These are phyloP conservation scores for Coelastrella sp. DNA, from an alignment of 139 green algal genomes.

Conservation along the genomic window DNA sequence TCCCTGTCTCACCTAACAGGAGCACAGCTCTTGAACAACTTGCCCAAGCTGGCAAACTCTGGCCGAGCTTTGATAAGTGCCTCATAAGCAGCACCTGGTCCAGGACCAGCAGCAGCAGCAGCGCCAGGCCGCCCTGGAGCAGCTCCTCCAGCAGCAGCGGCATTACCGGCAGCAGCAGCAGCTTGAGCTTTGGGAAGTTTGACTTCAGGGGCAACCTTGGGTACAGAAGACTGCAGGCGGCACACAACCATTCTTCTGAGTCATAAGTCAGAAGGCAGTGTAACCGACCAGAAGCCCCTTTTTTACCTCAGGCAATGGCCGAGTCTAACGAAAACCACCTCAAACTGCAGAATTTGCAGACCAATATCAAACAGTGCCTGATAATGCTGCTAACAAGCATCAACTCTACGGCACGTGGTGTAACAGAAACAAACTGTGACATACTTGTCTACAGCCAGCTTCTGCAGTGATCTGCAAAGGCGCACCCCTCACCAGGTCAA, in stretches of 20 bases:
- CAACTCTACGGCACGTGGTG: no score
- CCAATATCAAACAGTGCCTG: no score
- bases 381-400: no score
- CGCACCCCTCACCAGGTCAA: conserved; percentile 85
- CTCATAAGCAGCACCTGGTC: conserved; percentile 43
- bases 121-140: conserved; percentile 18
- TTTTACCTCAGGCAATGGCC: no score
- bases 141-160: conserved; percentile 40
- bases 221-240: conserved; percentile 51
- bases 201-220: conserved; percentile 46
- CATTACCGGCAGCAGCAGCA: conserved; percentile 6
- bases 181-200: conserved; percentile 4
- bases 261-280: no score
- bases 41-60: conserved; percentile 82
- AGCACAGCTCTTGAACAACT: conserved; percentile 91
- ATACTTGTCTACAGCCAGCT: no score
- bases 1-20: conserved; percentile 57
- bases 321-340: no score
- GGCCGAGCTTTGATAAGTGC: conserved; percentile 72
- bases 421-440: no score
- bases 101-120: conserved; percentile 46
- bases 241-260: no score
- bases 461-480: no score
- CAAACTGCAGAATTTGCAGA: no score
- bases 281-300: no score